Base-by-base conservation (phyloP, 495 filamentous ascomycete genomes). In the Penicillium crystallinum region DNA sequence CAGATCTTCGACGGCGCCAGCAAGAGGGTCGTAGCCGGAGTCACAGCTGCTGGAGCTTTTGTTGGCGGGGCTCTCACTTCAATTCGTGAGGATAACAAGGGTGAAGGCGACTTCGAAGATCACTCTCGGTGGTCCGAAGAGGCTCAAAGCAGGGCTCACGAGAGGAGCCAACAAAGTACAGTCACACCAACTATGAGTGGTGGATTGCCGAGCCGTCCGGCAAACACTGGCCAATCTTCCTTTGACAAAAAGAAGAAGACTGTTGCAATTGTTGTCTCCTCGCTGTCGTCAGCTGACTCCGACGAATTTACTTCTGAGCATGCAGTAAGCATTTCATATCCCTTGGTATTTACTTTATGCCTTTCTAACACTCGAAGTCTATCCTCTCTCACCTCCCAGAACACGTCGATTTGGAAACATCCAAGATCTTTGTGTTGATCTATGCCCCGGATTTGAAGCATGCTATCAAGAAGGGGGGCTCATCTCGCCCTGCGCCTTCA, bases 111-210 rank as follows among this genome's bases (percentile, higher is more conserved):
- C 45, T 93, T 85, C 69, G 87, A 83, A 52, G 89, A 95, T 64
- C 87, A 92, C 65, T 81, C 84, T 46, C 80, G 87, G 34, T 95
- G 90, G 90, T 88, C 85, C 7, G 87, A 95, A 59, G 88, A 91
- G 67, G 84, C 81, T 38, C 82, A 85, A 46, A 66, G 66, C 38
- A 68, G 77, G 48, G 73, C 66, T 11, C 64, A 62, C 18, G 71
- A 66, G 35, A 54, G 61, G 35, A 56, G 65, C 45, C 65, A 70
- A 54, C 58, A 61, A 43, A 53, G 58, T 9, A 41, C 49, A 11
- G 38, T 47, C 35, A 31, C 46, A 18, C 64, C 69, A 3, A 49
- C 58, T 15, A 65, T 69, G 64, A 70, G 70, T 31, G 66, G 63
- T 29, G 60, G 61, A 12, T 42, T 68, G 14, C 62, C 63, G 14